These are phyloP conservation scores for Boletus rubescentipes DNA, from an alignment of 768 basidiomycete species.

Conservation along the genomic window DNA sequence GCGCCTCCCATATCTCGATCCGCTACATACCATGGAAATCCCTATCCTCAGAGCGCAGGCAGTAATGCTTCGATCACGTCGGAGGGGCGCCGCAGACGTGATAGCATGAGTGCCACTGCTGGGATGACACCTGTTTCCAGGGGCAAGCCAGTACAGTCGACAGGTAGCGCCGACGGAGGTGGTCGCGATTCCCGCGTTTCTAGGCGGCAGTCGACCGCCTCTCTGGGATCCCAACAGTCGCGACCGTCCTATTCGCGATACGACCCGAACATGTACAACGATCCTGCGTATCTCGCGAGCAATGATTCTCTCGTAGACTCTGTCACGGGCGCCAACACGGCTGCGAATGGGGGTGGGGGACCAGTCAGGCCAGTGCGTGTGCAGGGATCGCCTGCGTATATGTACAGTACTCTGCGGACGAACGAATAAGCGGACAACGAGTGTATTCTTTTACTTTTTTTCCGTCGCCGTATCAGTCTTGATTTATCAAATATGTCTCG, in stretches of 20 bases:
- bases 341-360: conserved; percentile 23
- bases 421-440: conserved; percentile 7
- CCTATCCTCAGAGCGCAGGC: not conserved
- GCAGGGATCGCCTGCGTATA: conserved; percentile 19
- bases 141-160: conserved; percentile 11
- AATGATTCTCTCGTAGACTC: conserved; percentile 29
- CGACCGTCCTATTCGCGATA: conserved; percentile 18
- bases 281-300: conserved; percentile 25
- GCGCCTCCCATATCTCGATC: conserved; percentile 30
- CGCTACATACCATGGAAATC: conserved; percentile 5
- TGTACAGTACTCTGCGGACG: conserved; percentile 15
- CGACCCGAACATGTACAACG: conserved; percentile 27
- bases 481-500: conserved; percentile 10
- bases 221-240: conserved; percentile 18
- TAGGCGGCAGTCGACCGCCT: conserved; percentile 27
- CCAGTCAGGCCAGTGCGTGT: conserved; percentile 20
- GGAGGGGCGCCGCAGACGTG: conserved; percentile 26
- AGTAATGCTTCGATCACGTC: conserved; percentile 24
- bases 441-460: not conserved
- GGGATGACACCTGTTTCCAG: conserved; percentile 26
- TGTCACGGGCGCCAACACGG: conserved; percentile 25
- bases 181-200: conserved; percentile 10
- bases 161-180: conserved; percentile 11
- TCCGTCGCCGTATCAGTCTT: not conserved
- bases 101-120: conserved; percentile 22